Percentiles rank a stretch among this genome's conserved stretches.
Evolutionary conservation across 2,329 filamentous ascomycete species (phyloP).

Genomic region (Penicillium sp.): DNA sequence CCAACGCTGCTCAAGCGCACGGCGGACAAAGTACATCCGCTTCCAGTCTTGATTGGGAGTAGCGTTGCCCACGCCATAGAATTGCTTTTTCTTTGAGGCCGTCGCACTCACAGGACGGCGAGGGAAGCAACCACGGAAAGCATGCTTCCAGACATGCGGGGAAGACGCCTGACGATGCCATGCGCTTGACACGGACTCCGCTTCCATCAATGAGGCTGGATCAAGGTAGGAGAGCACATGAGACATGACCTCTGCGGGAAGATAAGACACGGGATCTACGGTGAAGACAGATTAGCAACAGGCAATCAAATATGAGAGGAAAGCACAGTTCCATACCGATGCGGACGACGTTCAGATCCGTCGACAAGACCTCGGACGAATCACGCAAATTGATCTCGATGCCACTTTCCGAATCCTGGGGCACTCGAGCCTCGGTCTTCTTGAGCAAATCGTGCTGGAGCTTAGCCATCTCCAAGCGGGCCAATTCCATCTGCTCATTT

Average conservation of each 20-base stretch:
- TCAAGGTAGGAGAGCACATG: constrained; percentile 57
- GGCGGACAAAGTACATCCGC: constrained; percentile 71
- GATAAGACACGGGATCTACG: constrained; percentile 47
- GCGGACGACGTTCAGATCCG: constrained; percentile 33
- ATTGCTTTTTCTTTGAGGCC: constrained; percentile 44
- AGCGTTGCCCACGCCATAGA: constrained; percentile 49
- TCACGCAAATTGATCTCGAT: constrained; percentile 43
- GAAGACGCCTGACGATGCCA: constrained; percentile 54
- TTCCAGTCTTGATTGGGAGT: constrained; percentile 71
- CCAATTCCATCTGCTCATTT: constrained; percentile 33
- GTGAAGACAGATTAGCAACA: constrained; percentile 9
- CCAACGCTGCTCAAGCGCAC: constrained; percentile 74
- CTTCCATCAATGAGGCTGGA: constrained; percentile 49
- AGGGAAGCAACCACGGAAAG: constrained; percentile 54
- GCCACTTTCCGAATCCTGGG: constrained; percentile 44
- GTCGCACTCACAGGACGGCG: constrained; percentile 33
- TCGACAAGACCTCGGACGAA: constrained; percentile 30
- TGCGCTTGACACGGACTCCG: constrained; percentile 50
- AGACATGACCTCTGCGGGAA: constrained; percentile 56
- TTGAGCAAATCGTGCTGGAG: constrained; percentile 27
- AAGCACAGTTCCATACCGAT: constrained; percentile 23
- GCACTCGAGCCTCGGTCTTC: constrained; percentile 26
- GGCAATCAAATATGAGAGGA: not conserved
- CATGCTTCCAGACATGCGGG: constrained; percentile 55
- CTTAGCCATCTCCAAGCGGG: constrained; percentile 22